These are phyloP conservation scores for Termitomyces sp. DNA, from an alignment of 1,284 basidiomycete genomes.

Conservation along the genomic window DNA sequence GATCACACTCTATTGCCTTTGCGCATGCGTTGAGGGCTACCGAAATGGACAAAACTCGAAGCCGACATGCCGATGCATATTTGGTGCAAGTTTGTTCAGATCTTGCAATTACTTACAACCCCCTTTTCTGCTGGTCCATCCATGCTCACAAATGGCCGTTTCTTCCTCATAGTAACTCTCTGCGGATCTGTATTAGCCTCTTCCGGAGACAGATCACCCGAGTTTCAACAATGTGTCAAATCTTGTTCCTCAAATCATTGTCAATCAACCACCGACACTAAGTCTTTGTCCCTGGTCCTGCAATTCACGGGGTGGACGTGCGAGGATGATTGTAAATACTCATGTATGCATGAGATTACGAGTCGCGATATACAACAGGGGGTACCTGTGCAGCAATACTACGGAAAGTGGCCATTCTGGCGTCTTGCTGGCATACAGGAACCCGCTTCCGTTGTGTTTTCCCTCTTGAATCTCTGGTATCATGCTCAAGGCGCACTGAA, in stretches of 20 bases:
- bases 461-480: slow-evolving; percentile 75
- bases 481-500: slow-evolving; percentile 58
- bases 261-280: slow-evolving; percentile 20
- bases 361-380: slow-evolving; percentile 45
- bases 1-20: background rate
- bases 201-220: slow-evolving; percentile 53
- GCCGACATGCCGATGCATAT: background rate
- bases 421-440: slow-evolving; percentile 87
- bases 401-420: slow-evolving; percentile 98
- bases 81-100: background rate
- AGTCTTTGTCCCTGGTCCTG: slow-evolving; percentile 39
- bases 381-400: slow-evolving; percentile 67
- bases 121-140: background rate
- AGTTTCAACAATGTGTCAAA: slow-evolving; percentile 50
- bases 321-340: slow-evolving; percentile 83
- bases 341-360: slow-evolving; percentile 84
- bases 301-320: slow-evolving; percentile 74
- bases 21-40: background rate
- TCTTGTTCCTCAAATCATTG: slow-evolving; percentile 33
- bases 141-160: slow-evolving; percentile 8
- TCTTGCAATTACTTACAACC: background rate
- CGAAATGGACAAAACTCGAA: background rate
- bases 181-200: slow-evolving; percentile 31
- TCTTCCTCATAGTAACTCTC: slow-evolving; percentile 12
- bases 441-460: slow-evolving; percentile 89